A percentile compares a stretch with the other conserved stretches of the same genome.
phyloP scores from a whole-genome alignment of 129 eudicot genomes.

The Tanacetum coccineum region DNA sequence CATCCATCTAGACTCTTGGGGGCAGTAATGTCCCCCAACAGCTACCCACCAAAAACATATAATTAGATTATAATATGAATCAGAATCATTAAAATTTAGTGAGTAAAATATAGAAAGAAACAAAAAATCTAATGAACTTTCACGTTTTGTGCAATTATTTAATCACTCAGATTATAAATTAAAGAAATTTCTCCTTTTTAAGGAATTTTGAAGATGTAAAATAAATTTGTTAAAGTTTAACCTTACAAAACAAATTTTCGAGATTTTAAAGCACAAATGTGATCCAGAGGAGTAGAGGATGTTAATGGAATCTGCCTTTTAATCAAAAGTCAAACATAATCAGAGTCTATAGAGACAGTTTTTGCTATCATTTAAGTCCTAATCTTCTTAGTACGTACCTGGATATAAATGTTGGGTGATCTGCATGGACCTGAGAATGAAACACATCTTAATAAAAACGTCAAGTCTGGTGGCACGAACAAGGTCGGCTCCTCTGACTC shows the following conservation, averaged over 20 bases:
- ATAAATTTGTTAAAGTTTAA: no score
- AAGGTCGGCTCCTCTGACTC: constrained; percentile 8
- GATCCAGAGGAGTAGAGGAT: no score
- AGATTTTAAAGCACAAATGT: no score
- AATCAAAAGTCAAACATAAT: neutral
- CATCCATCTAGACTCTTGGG: constrained; percentile 25
- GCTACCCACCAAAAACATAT: constrained; percentile 9
- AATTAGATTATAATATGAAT: neutral
- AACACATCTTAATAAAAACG: constrained; percentile 25
- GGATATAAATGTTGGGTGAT: constrained; percentile 3
- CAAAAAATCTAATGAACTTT: neutral
- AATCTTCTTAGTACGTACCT: constrained; percentile 24
- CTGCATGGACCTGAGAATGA: constrained; percentile 34
- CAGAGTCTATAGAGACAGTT: neutral
- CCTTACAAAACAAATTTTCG: no score
- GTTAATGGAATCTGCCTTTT: neutral
- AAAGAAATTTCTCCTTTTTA: no score
- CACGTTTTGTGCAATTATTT: neutral
- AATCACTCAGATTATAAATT: no score
- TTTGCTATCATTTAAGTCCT: no score
- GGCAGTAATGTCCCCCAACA: constrained; percentile 26
- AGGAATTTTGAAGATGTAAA: no score
- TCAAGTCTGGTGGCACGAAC: constrained; percentile 23
- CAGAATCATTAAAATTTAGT: neutral
- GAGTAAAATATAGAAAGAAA: neutral